Evolutionary conservation across 2,329 filamentous ascomycete genomes (phyloP), one percentile per base, ranked within the genome.

Genomic region (Zymoseptoria pseudotritici): DNA sequence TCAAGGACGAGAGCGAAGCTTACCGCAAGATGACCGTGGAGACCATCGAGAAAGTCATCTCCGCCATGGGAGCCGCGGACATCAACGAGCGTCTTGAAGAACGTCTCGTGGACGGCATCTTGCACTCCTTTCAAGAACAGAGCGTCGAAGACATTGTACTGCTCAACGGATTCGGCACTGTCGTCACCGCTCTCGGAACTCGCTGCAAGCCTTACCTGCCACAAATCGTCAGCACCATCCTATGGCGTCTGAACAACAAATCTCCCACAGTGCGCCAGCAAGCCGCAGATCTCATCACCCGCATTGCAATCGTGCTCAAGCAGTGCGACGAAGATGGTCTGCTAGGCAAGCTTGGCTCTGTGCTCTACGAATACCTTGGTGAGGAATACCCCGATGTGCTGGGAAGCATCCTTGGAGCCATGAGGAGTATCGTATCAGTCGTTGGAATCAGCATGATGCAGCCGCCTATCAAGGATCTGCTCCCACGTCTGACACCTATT

Each of bases 21-120:
- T 99, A 99, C 76, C 87, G 94, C 55, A 97, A 97, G 81, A 99
- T 99, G 94, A 97, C 94, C 0, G 89, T 99, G 36, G 94, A 99
- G 79, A 97, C 94, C 0, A 86, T 97, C 8, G 94, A 99, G 78
- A 99, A 97, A 78, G 86, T 97, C 54, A 89, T 99, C 69, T 91
- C 93, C 17, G 91, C 91, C 58, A 82, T 97, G 57, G 94, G 94
- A 58, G 92, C 93, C 7, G 93, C 94, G 42, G 94, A 99, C 72
- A 92, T 99, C 68, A 89, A 90, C 22, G 90, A 96, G 75, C 85
- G 93, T 50, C 78, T 99, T 42, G 94, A 99, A 75, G 94, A 97
- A 76, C 85, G 91, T 54, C 83, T 99, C 19, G 91, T 99, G 57
- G 94, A 99, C 69, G 94, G 94, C 73, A 94, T 99, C 42, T 82